phyloP scores from a whole-genome alignment of 2,329 filamentous ascomycete species.

The Diplocarpon rosae region DNA sequence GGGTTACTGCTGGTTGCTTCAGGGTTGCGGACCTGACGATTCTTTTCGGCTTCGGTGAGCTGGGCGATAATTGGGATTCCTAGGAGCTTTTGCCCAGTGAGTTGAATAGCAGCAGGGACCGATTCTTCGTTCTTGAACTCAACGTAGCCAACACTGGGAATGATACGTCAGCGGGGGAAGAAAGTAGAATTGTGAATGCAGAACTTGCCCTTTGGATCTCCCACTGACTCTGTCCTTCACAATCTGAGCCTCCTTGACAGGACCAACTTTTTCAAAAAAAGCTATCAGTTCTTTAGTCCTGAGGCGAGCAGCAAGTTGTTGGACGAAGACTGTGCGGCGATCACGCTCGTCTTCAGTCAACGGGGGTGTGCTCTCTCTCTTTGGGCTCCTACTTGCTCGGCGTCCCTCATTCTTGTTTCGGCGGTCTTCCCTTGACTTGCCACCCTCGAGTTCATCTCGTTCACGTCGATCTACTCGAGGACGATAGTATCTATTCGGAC shows the following conservation, averaged over 20 bases:
- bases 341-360: slow-evolving; percentile 93
- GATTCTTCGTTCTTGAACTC: slow-evolving; percentile 97
- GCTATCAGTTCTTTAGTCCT: slow-evolving; percentile 84
- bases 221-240: slow-evolving; percentile 96
- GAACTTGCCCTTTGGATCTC: slow-evolving; percentile 87
- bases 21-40: slow-evolving; percentile 82
- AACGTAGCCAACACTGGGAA: slow-evolving; percentile 84
- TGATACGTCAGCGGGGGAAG: slow-evolving; percentile 29
- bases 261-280: slow-evolving; percentile 92
- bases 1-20: slow-evolving; percentile 57
- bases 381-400: slow-evolving; percentile 31
- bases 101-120: slow-evolving; percentile 84
- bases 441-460: slow-evolving; percentile 44
- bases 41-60: slow-evolving; percentile 98
- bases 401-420: slow-evolving; percentile 30
- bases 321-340: slow-evolving; percentile 92
- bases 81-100: slow-evolving; percentile 97
- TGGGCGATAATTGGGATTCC: slow-evolving; percentile 98
- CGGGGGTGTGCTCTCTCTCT: slow-evolving; percentile 50
- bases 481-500: slow-evolving; percentile 51
- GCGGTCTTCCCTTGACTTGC: slow-evolving; percentile 31
- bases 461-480: slow-evolving; percentile 35
- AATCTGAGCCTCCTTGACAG: slow-evolving; percentile 95
- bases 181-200: neutral
- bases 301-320: slow-evolving; percentile 90